A percentile compares a stretch with the other conserved stretches of the same genome.
These are phyloP conservation scores for Sarocladium oryzae DNA, from an alignment of 2,329 filamentous ascomycete species.

Conservation along the genomic window DNA sequence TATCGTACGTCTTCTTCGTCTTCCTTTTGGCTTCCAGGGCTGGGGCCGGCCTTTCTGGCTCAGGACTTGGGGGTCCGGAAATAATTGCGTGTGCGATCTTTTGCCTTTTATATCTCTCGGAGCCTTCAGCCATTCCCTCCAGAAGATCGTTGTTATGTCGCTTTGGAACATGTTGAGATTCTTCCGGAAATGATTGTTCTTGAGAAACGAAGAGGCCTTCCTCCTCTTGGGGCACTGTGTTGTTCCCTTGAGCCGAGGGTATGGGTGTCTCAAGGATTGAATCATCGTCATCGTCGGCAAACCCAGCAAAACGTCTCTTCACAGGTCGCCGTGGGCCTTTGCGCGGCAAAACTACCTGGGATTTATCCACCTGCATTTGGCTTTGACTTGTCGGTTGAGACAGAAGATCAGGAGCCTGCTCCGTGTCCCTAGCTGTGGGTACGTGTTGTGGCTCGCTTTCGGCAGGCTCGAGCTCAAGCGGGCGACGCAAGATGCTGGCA, in stretches of 20 bases:
- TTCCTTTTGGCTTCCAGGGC: conserved; percentile 34
- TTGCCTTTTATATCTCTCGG: conserved; percentile 72
- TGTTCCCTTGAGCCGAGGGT: conserved; percentile 12
- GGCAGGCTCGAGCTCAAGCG: conserved; percentile 47
- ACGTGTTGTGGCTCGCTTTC: conserved; percentile 11
- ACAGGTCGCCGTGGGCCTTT: conserved; percentile 30
- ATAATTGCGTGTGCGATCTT: conserved; percentile 55
- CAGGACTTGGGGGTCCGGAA: conserved; percentile 23
- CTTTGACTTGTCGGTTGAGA: conserved; percentile 12
- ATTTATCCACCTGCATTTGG: conserved; percentile 9
- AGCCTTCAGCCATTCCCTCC: conserved; percentile 68
- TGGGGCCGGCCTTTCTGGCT: conserved; percentile 17
- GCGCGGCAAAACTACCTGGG: conserved; percentile 22
- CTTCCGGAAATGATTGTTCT: conserved; percentile 20
- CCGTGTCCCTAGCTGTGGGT: neutral
- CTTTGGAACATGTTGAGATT: conserved; percentile 13
- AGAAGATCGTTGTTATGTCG: conserved; percentile 45
- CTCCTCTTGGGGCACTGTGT: conserved; percentile 18
- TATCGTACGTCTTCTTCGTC: conserved; percentile 56
- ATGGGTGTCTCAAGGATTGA: conserved; percentile 25
- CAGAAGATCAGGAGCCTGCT: neutral
- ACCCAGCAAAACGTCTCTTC: conserved; percentile 64
- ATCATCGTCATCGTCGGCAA: conserved; percentile 43
- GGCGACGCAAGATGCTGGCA: conserved; percentile 61
- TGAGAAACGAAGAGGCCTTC: conserved; percentile 54